Percentiles rank a stretch among this genome's conserved stretches.
Evolutionary conservation across 75 land plant species (phyloP).

Genomic region (Picea glauca): DNA sequence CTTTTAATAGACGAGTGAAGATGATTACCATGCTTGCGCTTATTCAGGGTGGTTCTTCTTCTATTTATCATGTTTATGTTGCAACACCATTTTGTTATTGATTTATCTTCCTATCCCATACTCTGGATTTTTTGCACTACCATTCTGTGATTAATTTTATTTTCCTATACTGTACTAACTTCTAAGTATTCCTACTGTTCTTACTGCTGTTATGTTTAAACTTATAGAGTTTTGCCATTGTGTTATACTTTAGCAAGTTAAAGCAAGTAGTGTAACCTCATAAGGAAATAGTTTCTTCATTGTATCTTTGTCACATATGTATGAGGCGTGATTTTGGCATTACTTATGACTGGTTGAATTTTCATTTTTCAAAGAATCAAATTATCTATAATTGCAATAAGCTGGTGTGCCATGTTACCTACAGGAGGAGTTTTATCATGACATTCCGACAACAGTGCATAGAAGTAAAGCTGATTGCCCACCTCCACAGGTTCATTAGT

Average conservation of each 20-base stretch:
- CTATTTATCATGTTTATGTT: background rate
- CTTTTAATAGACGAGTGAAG: background rate
- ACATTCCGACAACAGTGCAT: conserved; percentile 96
- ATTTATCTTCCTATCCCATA: no score
- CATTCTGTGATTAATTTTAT: background rate
- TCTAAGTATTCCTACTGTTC: background rate
- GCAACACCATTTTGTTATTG: background rate
- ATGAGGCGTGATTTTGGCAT: background rate
- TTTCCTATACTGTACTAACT: background rate
- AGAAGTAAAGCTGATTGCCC: conserved; percentile 99
- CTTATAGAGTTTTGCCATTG: background rate
- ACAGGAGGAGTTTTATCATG: conserved; percentile 70
- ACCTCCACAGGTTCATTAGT: conserved; percentile 65
- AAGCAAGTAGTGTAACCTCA: background rate
- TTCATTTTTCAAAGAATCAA: background rate
- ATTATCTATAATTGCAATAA: background rate
- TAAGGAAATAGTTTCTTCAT: background rate
- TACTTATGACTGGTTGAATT: background rate
- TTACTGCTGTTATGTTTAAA: background rate
- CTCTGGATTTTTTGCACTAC: no score
- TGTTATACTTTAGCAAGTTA: background rate
- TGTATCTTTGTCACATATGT: background rate
- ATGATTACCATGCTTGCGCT: background rate
- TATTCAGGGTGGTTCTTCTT: background rate
- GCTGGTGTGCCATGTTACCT: background rate